Evolutionary conservation across 2,329 filamentous ascomycete species (phyloP).

Genomic region (Talaromyces rugulosus): DNA sequence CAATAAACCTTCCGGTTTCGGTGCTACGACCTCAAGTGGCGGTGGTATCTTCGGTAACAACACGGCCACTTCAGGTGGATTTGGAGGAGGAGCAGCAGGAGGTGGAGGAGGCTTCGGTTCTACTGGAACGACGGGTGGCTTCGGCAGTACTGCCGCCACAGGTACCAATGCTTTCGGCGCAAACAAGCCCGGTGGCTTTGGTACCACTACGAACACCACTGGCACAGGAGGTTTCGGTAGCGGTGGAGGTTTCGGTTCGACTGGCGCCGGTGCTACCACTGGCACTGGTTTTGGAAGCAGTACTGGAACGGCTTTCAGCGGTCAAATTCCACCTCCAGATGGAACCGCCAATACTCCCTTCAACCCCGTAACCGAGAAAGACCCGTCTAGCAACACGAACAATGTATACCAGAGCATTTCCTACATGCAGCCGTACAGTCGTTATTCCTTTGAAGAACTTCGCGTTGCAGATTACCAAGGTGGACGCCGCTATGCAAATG

Average conservation of each 20-base stretch:
- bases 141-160: constrained; percentile 17
- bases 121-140: constrained; percentile 20
- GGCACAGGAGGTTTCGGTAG: constrained; percentile 22
- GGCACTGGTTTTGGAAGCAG: constrained; percentile 32
- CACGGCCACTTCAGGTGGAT: constrained; percentile 28
- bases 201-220: constrained; percentile 16
- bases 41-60: constrained; percentile 33
- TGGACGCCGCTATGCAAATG: constrained; percentile 78
- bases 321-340: constrained; percentile 36
- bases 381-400: constrained; percentile 30
- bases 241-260: constrained; percentile 17
- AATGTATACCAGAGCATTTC: constrained; percentile 48
- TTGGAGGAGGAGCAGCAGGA: constrained; percentile 23
- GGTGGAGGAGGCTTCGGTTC: constrained; percentile 30
- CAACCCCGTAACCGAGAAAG: constrained; percentile 43
- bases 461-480: constrained; percentile 83
- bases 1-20: constrained; percentile 12
- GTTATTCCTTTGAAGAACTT: constrained; percentile 82
- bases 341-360: constrained; percentile 46
- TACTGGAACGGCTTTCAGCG: constrained; percentile 40
- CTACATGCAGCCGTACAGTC: constrained; percentile 56
- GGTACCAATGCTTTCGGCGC: constrained; percentile 19
- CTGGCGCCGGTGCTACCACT: constrained; percentile 21
- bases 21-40: constrained; percentile 6
- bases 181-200: constrained; percentile 26